phyloP scores from a whole-genome alignment of 1,139 yeast genomes.

The Ogataea hybrid region DNA sequence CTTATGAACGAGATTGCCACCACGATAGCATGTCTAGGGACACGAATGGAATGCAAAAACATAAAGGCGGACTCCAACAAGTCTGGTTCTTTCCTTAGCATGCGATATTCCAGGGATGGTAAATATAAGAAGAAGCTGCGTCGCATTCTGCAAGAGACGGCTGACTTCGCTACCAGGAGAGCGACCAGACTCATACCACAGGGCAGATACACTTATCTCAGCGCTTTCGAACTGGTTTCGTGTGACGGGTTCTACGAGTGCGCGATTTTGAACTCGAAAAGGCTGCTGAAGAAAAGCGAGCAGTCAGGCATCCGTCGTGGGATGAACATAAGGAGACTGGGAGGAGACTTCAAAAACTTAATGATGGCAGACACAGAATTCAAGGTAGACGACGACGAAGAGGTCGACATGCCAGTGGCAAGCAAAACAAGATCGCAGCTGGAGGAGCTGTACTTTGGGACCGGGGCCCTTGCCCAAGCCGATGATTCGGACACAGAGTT shows the following conservation, averaged over 20 bases:
- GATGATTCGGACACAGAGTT: conserved; percentile 20
- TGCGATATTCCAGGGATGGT: conserved; percentile 30
- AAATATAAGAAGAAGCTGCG: conserved; percentile 21
- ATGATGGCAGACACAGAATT: conserved; percentile 28
- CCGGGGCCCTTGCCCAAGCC: conserved; percentile 2
- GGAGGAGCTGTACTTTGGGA: conserved; percentile 23
- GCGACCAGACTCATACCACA: conserved; percentile 8
- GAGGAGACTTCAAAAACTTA: conserved; percentile 29
- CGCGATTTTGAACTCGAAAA: conserved; percentile 25
- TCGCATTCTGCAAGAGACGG: conserved; percentile 17
- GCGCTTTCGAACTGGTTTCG: conserved; percentile 19
- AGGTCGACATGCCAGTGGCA: background rate
- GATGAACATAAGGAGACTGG: conserved; percentile 21
- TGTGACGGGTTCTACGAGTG: conserved; percentile 32
- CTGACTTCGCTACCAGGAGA: conserved; percentile 21
- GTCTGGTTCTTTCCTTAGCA: conserved; percentile 5
- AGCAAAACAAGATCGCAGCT: conserved; percentile 3
- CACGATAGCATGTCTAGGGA: conserved; percentile 24
- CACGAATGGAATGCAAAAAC: conserved; percentile 21
- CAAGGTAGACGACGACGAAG: conserved; percentile 17
- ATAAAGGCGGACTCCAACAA: conserved; percentile 6
- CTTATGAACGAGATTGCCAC: conserved; percentile 14
- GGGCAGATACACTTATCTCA: conserved; percentile 15
- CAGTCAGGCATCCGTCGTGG: background rate
- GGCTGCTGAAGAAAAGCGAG: conserved; percentile 10